Percentiles rank a stretch among this genome's conserved stretches.
Evolutionary conservation across 140 eudicot genomes (phyloP).

Genomic region (Ambrosia hybrid): DNA sequence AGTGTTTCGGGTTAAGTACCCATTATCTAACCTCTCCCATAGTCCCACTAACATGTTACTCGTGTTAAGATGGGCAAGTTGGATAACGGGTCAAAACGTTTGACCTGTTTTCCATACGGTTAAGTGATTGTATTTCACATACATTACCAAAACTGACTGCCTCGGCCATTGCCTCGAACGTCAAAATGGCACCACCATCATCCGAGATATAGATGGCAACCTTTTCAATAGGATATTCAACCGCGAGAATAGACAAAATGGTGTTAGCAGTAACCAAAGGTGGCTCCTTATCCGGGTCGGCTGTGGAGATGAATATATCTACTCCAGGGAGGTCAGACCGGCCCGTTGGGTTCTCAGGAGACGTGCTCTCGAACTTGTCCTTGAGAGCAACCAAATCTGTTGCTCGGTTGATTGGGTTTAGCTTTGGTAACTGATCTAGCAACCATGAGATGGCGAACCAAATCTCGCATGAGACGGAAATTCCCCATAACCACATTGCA

Average conservation of each 20-base stretch:
- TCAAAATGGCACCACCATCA: slow-evolving; percentile 87
- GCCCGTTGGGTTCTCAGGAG: slow-evolving; percentile 64
- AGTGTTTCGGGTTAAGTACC: neutral
- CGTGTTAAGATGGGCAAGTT: neutral
- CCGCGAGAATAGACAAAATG: slow-evolving; percentile 78
- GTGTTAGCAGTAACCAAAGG: slow-evolving; percentile 92
- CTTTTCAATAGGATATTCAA: slow-evolving; percentile 89
- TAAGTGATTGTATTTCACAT: neutral
- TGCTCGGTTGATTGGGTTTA: slow-evolving; percentile 81
- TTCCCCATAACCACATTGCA: slow-evolving; percentile 87
- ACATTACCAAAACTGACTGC: slow-evolving; percentile 83
- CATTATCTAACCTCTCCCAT: too few relatives aligned
- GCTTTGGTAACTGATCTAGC: slow-evolving; percentile 85
- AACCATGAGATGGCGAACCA: slow-evolving; percentile 97
- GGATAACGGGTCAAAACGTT: neutral
- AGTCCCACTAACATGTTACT: too few relatives aligned
- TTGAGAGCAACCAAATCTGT: slow-evolving; percentile 70
- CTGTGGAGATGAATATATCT: slow-evolving; percentile 84
- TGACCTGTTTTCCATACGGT: neutral
- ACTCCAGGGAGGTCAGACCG: slow-evolving; percentile 93
- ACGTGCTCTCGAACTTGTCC: slow-evolving; percentile 76
- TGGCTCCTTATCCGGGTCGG: slow-evolving; percentile 96
- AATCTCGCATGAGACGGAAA: slow-evolving; percentile 67
- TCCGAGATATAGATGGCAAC: slow-evolving; percentile 75
- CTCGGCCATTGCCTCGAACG: slow-evolving; percentile 99